Percentiles rank a stretch among this genome's conserved stretches.
phyloP scores from a whole-genome alignment of 2,329 filamentous ascomycete species.

The Colletotrichum ledebouriae region DNA sequence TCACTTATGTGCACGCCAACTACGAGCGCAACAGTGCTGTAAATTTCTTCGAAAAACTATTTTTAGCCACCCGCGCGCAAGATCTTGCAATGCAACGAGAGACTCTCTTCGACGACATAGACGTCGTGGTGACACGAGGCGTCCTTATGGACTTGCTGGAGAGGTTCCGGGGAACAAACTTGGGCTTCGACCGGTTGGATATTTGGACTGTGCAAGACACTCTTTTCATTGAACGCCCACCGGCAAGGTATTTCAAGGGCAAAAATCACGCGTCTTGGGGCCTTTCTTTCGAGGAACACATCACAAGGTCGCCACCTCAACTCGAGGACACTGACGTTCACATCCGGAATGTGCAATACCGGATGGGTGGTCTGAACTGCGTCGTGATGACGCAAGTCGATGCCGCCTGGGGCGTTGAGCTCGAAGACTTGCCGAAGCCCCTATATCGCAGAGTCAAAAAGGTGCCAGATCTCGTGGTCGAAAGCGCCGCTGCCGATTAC shows the following conservation, averaged over 20 bases:
- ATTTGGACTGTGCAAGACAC: constrained; percentile 9
- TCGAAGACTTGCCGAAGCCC: not conserved
- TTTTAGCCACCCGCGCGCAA: constrained; percentile 45
- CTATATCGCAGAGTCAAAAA: not conserved
- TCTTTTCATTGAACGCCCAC: constrained; percentile 16
- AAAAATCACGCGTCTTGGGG: not conserved
- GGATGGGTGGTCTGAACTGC: constrained; percentile 5
- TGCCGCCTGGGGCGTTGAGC: not conserved
- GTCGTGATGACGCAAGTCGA: constrained; percentile 30
- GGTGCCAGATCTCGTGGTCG: not conserved
- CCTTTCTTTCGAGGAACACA: constrained; percentile 2
- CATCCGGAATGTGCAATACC: constrained; percentile 16
- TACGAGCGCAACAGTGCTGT: constrained; percentile 24
- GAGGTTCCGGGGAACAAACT: too few relatives aligned
- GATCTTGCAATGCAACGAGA: constrained; percentile 43
- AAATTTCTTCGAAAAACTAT: constrained; percentile 47
- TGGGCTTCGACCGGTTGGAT: not conserved
- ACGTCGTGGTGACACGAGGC: constrained; percentile 49
- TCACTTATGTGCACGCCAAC: constrained; percentile 6
- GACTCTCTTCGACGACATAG: constrained; percentile 47
- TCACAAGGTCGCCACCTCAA: not conserved
- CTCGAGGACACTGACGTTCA: not conserved
- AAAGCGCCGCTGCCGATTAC: constrained; percentile 3
- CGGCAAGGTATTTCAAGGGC: too few relatives aligned
- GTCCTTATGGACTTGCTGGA: constrained; percentile 3